Conservation (phyloP, 2,329 filamentous ascomycete species). For the Fusarium transvaalense region DNA sequence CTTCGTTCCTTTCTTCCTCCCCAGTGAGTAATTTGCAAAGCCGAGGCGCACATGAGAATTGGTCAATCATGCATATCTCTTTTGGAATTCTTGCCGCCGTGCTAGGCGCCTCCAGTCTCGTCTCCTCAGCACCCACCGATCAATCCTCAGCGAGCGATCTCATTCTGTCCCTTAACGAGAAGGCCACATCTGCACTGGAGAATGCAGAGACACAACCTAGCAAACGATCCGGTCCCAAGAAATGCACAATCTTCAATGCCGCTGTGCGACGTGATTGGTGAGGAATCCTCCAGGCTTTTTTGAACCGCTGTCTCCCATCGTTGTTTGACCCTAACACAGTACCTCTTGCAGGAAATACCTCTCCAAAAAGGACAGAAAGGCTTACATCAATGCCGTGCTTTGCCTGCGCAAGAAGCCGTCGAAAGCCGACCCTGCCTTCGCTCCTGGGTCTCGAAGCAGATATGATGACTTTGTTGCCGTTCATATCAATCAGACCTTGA, state of each 20-base stretch:
- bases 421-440: conserved; percentile 7
- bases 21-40: rapidly evolving
- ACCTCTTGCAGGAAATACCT: not conserved
- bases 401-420: conserved; percentile 10
- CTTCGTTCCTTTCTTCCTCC: rapidly evolving
- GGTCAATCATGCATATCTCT: not conserved
- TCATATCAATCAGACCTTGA: conserved; percentile 18
- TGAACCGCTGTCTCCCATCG: no score
- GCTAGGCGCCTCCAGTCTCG: not conserved
- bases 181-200: not conserved
- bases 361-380: conserved; percentile 6
- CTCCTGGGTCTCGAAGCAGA: conserved; percentile 10
- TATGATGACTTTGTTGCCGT: conserved; percentile 26
- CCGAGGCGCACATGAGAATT: rapidly evolving
- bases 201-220: rapidly evolving
- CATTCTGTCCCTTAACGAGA: not conserved
- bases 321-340: not conserved
- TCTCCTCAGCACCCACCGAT: not conserved
- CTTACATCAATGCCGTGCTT: conserved; percentile 3
- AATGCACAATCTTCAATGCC: conserved; percentile 6
- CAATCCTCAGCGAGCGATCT: not conserved
- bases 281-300: rapidly evolving
- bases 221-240: not conserved
- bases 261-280: conserved; percentile 9
- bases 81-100: not conserved